phyloP scores from a whole-genome alignment of 2,329 filamentous ascomycete genomes.

The Cadophora luteo-olivacea region DNA sequence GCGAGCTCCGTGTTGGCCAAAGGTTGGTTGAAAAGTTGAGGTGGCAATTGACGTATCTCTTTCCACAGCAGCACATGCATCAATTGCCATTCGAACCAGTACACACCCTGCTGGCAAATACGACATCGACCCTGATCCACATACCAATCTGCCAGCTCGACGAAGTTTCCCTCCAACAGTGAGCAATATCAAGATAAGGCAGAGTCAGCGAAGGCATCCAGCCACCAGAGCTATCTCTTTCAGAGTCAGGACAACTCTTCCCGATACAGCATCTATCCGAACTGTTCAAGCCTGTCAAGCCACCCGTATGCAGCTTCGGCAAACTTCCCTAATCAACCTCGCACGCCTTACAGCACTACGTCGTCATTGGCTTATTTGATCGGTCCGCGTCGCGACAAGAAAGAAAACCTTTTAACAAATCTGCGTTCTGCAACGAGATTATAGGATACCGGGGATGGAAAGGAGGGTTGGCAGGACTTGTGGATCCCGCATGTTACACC shows the following conservation, averaged over 20 bases:
- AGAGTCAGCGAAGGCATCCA: background rate
- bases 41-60: background rate
- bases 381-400: background rate
- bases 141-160: background rate
- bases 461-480: background rate
- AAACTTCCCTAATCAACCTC: conserved; percentile 1
- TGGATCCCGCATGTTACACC: background rate
- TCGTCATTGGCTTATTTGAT: conserved; percentile 8
- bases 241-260: background rate
- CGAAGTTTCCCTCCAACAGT: background rate
- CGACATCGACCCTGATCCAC: too few relatives aligned
- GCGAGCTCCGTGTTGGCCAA: background rate
- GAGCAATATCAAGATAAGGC: background rate
- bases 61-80: background rate
- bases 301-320: background rate
- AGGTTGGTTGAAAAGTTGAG: background rate
- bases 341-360: background rate
- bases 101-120: background rate
- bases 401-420: conserved; percentile 2
- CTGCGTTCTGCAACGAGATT: conserved; percentile 11
- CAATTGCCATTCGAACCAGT: background rate
- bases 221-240: background rate
- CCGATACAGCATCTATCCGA: background rate
- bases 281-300: background rate
- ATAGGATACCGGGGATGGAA: conserved; percentile 1